phyloP scores from a whole-genome alignment of 129 eudicot species.

The Ambrosia artemisiifolia region DNA sequence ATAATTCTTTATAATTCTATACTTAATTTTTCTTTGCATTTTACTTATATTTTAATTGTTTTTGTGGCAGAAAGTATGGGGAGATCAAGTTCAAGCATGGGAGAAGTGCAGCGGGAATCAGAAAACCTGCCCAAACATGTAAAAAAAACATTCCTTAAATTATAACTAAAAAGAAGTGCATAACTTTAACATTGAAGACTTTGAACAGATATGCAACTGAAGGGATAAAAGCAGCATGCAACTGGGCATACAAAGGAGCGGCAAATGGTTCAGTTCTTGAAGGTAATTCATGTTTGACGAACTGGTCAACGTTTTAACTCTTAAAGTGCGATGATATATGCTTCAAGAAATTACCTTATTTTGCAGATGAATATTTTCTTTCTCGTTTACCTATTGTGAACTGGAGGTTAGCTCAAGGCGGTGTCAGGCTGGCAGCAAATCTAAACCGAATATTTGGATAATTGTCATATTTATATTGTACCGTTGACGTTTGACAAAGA shows the following conservation, averaged over 20 bases:
- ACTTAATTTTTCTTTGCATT: not conserved
- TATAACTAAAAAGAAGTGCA: not conserved
- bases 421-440: slow-evolving; percentile 81
- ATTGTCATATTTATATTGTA: slow-evolving; percentile 7
- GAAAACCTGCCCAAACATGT: slow-evolving; percentile 74
- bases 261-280: slow-evolving; percentile 59
- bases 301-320: slow-evolving; percentile 1
- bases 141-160: slow-evolving; percentile 18
- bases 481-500: not conserved
- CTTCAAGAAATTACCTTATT: not conserved
- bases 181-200: not conserved
- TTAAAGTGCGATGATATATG: not conserved
- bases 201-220: slow-evolving; percentile 83
- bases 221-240: slow-evolving; percentile 86
- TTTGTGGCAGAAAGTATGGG: slow-evolving; percentile 59
- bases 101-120: slow-evolving; percentile 53
- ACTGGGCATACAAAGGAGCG: slow-evolving; percentile 87
- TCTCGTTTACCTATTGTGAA: slow-evolving; percentile 71
- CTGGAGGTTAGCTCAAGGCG: slow-evolving; percentile 81
- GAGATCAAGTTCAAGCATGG: slow-evolving; percentile 62
- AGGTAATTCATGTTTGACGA: slow-evolving; percentile 36
- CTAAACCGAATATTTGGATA: slow-evolving; percentile 70
- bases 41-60: not conserved
- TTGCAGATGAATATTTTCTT: slow-evolving; percentile 72
- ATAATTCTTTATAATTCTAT: too few relatives aligned